Evolutionary conservation across 148 eudicot genomes (phyloP), one percentile per base, ranked within the genome.

Genomic region (Linanthus parryae): DNA sequence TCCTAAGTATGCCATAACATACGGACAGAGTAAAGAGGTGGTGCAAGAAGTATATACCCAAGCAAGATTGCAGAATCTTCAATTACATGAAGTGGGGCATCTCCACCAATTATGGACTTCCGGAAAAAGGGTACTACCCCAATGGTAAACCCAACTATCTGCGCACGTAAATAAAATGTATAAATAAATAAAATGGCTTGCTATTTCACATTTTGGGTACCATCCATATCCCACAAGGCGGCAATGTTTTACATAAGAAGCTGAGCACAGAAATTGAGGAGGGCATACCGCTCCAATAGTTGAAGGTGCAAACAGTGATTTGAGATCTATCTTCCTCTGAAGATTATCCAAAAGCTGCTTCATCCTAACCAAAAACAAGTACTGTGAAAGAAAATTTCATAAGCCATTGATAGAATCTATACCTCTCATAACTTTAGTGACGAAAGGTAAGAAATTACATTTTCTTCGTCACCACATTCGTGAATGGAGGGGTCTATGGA

Each of bases 21-120:
- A n/a, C n/a, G n/a, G n/a, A n/a, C n/a, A n/a, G n/a, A n/a, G n/a
- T n/a, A n/a, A n/a, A n/a, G n/a, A n/a, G n/a, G n/a, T n/a, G n/a
- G n/a, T n/a, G n/a, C n/a, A n/a, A n/a, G n/a, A n/a, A n/a, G 10
- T 10, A 10, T 22, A 43, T 73, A 84, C 88, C 84, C 88, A 5
- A 84, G 41, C 28, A 81, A 47, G 23, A 63, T 29, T 3, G 75
- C 78, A 20, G 88, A 55, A 58, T 84, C 84, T 61, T 72, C 73
- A 21, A 84, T 35, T 26, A 78, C 87, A 52, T 57, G 84, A 28
- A 84, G 70, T 52, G 87, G 87, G 16, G 87, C 94, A 47, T 49
- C 54, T 25, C 66, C 72, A 14, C 87, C 84, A 33, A 78, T 73
- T 13, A 78, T 0, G 26, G 64, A 47, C 17, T 50, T 52, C 45